Conservation (phyloP, 148 eudicot genomes). For the Heliosperma pusillum region DNA sequence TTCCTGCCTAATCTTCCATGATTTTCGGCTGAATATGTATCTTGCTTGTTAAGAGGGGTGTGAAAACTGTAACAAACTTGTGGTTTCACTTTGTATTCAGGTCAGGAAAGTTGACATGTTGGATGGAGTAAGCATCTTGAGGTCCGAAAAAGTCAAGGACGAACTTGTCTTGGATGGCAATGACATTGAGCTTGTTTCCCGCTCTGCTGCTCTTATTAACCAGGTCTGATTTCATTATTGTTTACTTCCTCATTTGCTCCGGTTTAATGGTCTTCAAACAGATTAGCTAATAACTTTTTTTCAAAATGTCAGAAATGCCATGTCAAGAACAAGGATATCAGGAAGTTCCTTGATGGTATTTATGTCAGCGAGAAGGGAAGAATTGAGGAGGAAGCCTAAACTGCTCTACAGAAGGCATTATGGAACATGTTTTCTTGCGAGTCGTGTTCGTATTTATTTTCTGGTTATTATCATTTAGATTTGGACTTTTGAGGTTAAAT, state of each 20-base stretch:
- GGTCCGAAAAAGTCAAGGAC: slow-evolving; percentile 66
- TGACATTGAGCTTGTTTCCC: slow-evolving; percentile 57
- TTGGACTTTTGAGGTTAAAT: too few relatives aligned
- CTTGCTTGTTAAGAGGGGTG: too few relatives aligned
- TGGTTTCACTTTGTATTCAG: slow-evolving; percentile 18
- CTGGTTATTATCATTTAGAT: too few relatives aligned
- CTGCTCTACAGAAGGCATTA: background rate
- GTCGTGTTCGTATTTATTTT: too few relatives aligned
- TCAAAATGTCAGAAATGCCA: slow-evolving; percentile 41
- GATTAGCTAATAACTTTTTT: background rate
- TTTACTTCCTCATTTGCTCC: background rate
- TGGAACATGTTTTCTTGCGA: too few relatives aligned
- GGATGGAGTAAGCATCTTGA: slow-evolving; percentile 46
- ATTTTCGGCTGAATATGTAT: too few relatives aligned
- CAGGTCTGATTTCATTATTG: slow-evolving; percentile 18
- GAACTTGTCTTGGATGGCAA: slow-evolving; percentile 59
- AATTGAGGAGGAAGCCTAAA: slow-evolving; percentile 34
- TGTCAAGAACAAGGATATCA: slow-evolving; percentile 57
- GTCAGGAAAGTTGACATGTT: slow-evolving; percentile 66
- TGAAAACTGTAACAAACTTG: too few relatives aligned
- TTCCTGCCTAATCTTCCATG: too few relatives aligned
- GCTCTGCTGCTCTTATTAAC: slow-evolving; percentile 60
- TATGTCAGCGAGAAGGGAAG: slow-evolving; percentile 52
- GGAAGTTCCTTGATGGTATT: slow-evolving; percentile 54
- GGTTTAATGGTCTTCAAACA: background rate